A percentile compares a stretch with the other conserved stretches of the same genome.
phyloP scores from a whole-genome alignment of 495 filamentous ascomycete species.

The Neurospora sp. region DNA sequence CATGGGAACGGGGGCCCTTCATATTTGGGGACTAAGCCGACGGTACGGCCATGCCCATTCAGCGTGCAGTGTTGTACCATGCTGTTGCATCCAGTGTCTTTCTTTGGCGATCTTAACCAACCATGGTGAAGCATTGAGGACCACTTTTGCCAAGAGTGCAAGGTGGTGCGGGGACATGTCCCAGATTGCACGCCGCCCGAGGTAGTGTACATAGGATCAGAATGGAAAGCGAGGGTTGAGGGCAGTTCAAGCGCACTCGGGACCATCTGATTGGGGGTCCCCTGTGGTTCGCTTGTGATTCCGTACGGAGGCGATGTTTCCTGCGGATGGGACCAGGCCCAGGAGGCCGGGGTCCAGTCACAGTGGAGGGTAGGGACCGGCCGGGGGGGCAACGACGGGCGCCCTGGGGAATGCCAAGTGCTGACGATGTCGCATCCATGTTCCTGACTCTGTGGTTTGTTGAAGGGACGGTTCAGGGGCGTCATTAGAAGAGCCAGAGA shows the following conservation, averaged over 20 bases:
- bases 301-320: constrained; percentile 9
- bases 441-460: constrained; percentile 6
- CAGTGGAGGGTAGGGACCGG: constrained; percentile 6
- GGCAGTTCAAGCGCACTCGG: neutral
- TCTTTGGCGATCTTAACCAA: neutral
- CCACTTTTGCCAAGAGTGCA: neutral
- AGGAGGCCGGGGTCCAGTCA: constrained; percentile 9
- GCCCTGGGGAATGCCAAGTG: neutral
- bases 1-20: constrained; percentile 9
- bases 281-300: neutral
- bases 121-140: neutral
- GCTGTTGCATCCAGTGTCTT: constrained; percentile 7
- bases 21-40: constrained; percentile 1
- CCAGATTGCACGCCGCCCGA: constrained; percentile 16
- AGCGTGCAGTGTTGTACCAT: constrained; percentile 4
- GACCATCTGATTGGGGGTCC: neutral
- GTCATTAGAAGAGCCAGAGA: neutral
- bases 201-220: constrained; percentile 5
- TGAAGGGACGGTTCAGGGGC: neutral
- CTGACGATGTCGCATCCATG: constrained; percentile 8
- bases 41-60: constrained; percentile 4
- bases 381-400: constrained; percentile 2
- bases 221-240: neutral
- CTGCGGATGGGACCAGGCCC: constrained; percentile 7
- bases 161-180: constrained; percentile 7